A percentile compares a stretch with the other conserved stretches of the same genome.
phyloP scores from a whole-genome alignment of 2,329 filamentous ascomycete genomes.

The Lojkania enalia region DNA sequence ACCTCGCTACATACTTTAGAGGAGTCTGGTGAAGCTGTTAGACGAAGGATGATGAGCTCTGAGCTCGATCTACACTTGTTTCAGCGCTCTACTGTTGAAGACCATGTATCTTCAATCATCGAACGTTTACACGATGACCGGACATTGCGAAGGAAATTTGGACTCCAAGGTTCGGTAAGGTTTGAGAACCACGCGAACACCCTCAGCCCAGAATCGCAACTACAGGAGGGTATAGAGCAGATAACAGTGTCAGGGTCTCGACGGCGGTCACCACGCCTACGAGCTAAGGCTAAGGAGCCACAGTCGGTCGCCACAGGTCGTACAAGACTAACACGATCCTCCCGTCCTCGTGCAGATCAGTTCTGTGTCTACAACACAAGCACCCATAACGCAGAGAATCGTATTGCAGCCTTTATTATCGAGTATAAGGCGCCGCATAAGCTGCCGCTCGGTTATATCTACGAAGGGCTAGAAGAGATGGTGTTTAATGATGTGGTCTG shows the following conservation, averaged over 20 bases:
- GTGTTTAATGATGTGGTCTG: constrained; percentile 47
- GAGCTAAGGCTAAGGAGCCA: constrained; percentile 5
- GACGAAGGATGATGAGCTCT: constrained; percentile 18
- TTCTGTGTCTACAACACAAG: constrained; percentile 41
- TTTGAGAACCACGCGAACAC: constrained; percentile 29
- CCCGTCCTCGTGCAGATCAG: constrained; percentile 35
- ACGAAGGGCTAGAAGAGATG: constrained; percentile 48
- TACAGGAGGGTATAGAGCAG: constrained; percentile 17
- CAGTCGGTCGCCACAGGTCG: constrained; percentile 2
- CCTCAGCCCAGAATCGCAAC: constrained; percentile 18
- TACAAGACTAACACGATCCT: constrained; percentile 8
- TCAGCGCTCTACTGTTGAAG: constrained; percentile 18
- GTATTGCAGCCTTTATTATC: constrained; percentile 32
- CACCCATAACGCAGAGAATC: constrained; percentile 12
- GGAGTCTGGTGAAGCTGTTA: constrained; percentile 13
- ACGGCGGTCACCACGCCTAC: constrained; percentile 20
- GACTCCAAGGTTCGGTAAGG: constrained; percentile 18
- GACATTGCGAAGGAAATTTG: constrained; percentile 16
- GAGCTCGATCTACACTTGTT: constrained; percentile 23
- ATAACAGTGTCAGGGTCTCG: constrained; percentile 12
- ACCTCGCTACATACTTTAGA: constrained; percentile 20
- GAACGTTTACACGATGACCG: constrained; percentile 13
- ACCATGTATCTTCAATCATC: constrained; percentile 18
- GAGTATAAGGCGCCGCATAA: constrained; percentile 57
- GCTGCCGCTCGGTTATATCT: constrained; percentile 49